Evolutionary conservation across 2,329 filamentous ascomycete genomes (phyloP).

Genomic region (Cadophora sp.): DNA sequence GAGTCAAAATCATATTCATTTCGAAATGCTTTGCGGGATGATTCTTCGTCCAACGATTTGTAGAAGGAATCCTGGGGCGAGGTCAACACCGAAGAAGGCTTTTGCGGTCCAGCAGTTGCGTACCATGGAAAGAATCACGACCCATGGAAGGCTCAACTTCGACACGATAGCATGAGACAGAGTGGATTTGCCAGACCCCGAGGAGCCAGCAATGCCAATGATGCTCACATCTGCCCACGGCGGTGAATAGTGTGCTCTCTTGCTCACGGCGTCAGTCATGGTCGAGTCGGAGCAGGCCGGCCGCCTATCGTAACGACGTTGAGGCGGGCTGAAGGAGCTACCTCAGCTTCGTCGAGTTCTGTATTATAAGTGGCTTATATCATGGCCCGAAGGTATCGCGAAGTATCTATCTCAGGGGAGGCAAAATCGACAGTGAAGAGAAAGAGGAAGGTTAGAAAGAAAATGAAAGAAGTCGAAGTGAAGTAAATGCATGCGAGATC

Average conservation of each 20-base stretch:
- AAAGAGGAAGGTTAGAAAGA: neutral
- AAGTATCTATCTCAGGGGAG: neutral
- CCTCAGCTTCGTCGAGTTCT: too few species aligned
- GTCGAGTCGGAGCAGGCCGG: neutral
- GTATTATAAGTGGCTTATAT: neutral
- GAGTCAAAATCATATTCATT: slow-evolving; percentile 98
- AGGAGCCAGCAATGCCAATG: slow-evolving; percentile 94
- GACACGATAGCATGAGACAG: slow-evolving; percentile 90
- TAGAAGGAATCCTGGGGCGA: slow-evolving; percentile 90
- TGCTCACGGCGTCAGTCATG: slow-evolving; percentile 36
- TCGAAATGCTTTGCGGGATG: slow-evolving; percentile 80
- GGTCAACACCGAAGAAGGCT: slow-evolving; percentile 5
- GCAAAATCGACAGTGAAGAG: neutral
- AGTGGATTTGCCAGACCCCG: slow-evolving; percentile 93
- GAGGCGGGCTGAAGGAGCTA: neutral
- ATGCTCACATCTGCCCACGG: slow-evolving; percentile 97
- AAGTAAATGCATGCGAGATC: too few species aligned
- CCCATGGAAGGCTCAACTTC: slow-evolving; percentile 92
- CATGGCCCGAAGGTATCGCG: neutral
- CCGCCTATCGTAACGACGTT: too few species aligned
- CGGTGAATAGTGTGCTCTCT: slow-evolving; percentile 79
- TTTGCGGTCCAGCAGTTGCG: slow-evolving; percentile 16
- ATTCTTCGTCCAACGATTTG: slow-evolving; percentile 81
- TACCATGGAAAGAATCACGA: slow-evolving; percentile 97
- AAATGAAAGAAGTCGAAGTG: neutral